Evolutionary conservation across 805 yeast genomes (phyloP), one percentile per base, ranked within the genome.

Genomic region (Novakomyces olei): DNA sequence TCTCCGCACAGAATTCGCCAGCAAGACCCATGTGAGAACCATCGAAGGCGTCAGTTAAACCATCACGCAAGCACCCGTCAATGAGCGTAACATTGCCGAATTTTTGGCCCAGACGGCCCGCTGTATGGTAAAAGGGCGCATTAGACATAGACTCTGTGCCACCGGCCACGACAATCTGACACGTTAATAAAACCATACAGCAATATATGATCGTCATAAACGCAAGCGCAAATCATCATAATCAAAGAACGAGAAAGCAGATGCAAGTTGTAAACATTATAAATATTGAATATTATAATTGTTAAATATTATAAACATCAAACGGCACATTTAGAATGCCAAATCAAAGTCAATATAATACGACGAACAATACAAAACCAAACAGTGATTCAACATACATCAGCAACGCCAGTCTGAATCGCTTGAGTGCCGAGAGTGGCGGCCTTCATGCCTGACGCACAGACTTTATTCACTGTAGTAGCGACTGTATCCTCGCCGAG

Each of bases 111-210:
- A 61, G 48, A 60, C 99, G 76, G 27, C 88, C 81, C 36, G 69
- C 51, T 37, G 92, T 88, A 35, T 76, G 49, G 50, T 83, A 83
- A 64, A 77, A 81, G 35, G 96, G 96, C 22, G 83, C 64, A 51
- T 83, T 81, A 34, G 93, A 66, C 96, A 83, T 83, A 31, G 92
- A 76, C 58, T 83, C 96, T 45, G 88, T 80, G 50, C 96, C 96
- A 43, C 96, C 96, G 19, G 83, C 85, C 43, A 83, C 72, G 23
- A 85, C 78, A 35, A 83, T 69, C 49, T n/a, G n/a, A n/a, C n/a
- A n/a, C n/a, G n/a, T n/a, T n/a, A n/a, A n/a, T n/a, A n/a, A n/a
- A n/a, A n/a, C n/a, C n/a, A 77, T n/a, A n/a, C n/a, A n/a, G n/a
- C n/a, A n/a, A n/a, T n/a, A n/a, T n/a, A n/a, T n/a, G n/a, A n/a